These are phyloP conservation scores for Eucalyptus curtisii DNA, from an alignment of 345 rosid species.

Conservation along the genomic window DNA sequence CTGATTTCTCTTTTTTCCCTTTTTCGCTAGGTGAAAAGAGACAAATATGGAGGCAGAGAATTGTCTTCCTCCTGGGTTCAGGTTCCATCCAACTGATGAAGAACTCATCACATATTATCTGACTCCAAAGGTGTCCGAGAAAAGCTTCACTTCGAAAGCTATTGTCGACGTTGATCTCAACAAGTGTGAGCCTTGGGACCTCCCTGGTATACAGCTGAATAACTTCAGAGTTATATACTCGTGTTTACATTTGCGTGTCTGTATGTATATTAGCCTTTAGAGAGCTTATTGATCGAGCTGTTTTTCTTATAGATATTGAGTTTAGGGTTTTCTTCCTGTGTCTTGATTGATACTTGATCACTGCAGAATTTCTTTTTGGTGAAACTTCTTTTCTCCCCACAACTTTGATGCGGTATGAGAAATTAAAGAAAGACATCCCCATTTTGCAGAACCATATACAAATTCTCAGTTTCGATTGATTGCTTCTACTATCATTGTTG, in stretches of 20 bases:
- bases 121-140: neutral
- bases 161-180: neutral
- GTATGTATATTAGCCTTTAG: neutral
- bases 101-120: neutral
- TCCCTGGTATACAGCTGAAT: neutral
- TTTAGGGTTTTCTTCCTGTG: neutral
- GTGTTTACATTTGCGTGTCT: neutral
- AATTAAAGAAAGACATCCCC: neutral
- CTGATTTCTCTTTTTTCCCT: neutral
- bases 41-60: neutral
- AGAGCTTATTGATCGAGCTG: neutral
- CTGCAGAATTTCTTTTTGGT: neutral
- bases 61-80: neutral
- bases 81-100: neutral
- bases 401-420: neutral
- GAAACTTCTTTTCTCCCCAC: neutral
- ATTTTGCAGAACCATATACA: neutral
- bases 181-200: neutral
- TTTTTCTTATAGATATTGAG: neutral
- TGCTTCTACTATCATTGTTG: neutral
- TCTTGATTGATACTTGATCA: neutral
- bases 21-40: neutral
- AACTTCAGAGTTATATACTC: neutral
- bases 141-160: neutral
- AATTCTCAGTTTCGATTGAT: neutral